phyloP scores from a whole-genome alignment of 2,329 filamentous ascomycete species.

The Monosporascus sp. region DNA sequence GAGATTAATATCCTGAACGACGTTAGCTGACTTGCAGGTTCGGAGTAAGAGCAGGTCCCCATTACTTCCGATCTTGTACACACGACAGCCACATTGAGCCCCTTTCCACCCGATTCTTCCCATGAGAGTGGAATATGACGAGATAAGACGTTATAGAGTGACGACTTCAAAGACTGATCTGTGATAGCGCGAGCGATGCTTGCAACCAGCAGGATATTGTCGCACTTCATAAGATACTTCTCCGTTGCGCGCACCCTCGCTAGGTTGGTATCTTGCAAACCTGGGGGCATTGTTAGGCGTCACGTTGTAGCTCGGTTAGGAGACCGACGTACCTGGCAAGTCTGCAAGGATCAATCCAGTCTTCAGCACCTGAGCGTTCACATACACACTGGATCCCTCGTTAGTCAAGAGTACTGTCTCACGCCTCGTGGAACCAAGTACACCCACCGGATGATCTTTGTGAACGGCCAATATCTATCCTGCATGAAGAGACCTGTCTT shows the following conservation, averaged over 20 bases:
- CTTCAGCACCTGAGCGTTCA: conserved; percentile 26
- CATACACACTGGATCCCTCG: conserved; percentile 19
- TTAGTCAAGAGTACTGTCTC: neutral
- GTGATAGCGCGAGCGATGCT: conserved; percentile 29
- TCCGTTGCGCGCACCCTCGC: conserved; percentile 30
- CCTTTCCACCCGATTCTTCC: conserved; percentile 18
- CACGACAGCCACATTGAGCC: conserved; percentile 26
- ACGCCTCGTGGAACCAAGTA: neutral
- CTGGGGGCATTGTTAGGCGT: conserved; percentile 5
- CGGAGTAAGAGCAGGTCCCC: too few species aligned
- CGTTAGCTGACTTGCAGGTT: neutral
- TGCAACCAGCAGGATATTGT: conserved; percentile 29
- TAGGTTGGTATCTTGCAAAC: conserved; percentile 30
- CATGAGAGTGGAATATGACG: conserved; percentile 25
- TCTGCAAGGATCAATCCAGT: conserved; percentile 30
- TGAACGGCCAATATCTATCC: conserved; percentile 31
- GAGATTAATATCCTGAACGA: conserved; percentile 24
- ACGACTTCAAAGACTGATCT: conserved; percentile 27
- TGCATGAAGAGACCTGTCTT: conserved; percentile 27
- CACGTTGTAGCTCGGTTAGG: neutral
- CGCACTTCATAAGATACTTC: conserved; percentile 29
- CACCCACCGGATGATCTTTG: conserved; percentile 29
- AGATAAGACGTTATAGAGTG: conserved; percentile 22
- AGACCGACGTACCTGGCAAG: conserved; percentile 22
- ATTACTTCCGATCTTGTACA: conserved; percentile 29